Evolutionary conservation across 225 moss, liverwort and hornwort species (phyloP), one percentile per base, ranked within the genome.

Genomic region (Thuidium tamariscinum): DNA sequence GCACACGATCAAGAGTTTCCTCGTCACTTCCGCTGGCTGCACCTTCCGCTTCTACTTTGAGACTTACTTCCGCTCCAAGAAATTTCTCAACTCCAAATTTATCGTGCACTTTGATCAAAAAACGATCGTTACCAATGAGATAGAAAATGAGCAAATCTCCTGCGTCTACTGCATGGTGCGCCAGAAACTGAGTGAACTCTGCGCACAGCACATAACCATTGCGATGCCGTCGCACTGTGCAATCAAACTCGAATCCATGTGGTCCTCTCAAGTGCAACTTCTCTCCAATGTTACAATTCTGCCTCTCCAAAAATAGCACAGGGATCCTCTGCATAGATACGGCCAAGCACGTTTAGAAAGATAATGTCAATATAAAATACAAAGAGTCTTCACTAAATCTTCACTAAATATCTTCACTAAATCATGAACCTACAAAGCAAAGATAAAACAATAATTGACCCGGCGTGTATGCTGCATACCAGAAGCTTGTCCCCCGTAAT

Each of bases 241-340:
- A 86, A 71, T 76, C 48, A 9, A 80, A 88, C 20, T 89, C 80
- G 42, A 82, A 91, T 86, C 89, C 91, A n/a, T 2, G 49, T 30
- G 86, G 83, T 49, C 87, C 85, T 64, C 37, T 61, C 4, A 89
- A 44, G 16, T 22, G 51, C 71, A 92, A 51, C 30, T 8, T 88
- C 14, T 72, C 71, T 82, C 65, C 84, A 46, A 90, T 72, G 32
- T 84, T 84, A 30, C 72, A 83, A 37, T 15, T 70, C 27, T 88
- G 83, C 51, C 60, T 39, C 86, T 91, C 89, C 34, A 88, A 49
- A 85, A 89, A 89, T 52, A 44, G 8, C 52, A 84, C 77, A 64
- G 88, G 88, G 51, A 92, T 86, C 27, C 90, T 83, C 88, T 89
- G 89, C 85, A 56, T 10, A 78, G 77, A 85, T 54, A 60, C 32